Base-by-base conservation (phyloP, 2,329 filamentous ascomycete genomes). In the Ciborinia camelliae region DNA sequence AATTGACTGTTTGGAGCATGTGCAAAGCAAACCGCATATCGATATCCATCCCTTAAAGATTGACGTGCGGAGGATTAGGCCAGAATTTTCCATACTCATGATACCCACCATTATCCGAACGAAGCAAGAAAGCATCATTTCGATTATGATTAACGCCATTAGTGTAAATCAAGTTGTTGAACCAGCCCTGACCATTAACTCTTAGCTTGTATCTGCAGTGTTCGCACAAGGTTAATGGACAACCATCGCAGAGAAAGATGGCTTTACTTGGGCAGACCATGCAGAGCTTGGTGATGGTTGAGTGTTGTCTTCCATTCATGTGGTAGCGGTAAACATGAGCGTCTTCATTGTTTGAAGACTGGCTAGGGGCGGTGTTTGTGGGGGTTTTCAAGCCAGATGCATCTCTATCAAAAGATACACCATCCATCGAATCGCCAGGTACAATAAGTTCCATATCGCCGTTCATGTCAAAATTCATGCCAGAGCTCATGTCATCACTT, bases 51-150 rank as follows among this genome's bases (percentile, higher is more conserved):
- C 32, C 23, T 32, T 23, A 23, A 15, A 37, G 26, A 35, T n/a
- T n/a, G 1, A 51, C 9, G n/a, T 53, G 45, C 26, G 26, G 3
- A 4, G 45, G 47, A 4, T 39, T 3, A 1, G 58, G 47, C 45
- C 43, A 61, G 4, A 52, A 61, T 3, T 14, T 41, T 15, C 58
- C 58, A 61, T 41, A 37, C 30, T 58, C 55, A 35, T 58, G 41
- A 47, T 47, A 58, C 4, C 55, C 55, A 5, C 55, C 55, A 47
- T 58, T n/a, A 20, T 58, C 55, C 43, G 41, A 47, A 14, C 55
- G 32, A 1, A 58, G 8, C 41, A 58, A 26, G 43, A 58, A 58
- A 1, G 41, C 55, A 58, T 58, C 55, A 26, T 58, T 58, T 20
- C 55, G 55, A 47, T 47, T 35, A 35, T 58, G 55, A 26, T 47